A percentile compares a stretch with the other conserved stretches of the same genome.
These are phyloP conservation scores for Suillus ampliporus DNA, from an alignment of 768 basidiomycete genomes.

Conservation along the genomic window DNA sequence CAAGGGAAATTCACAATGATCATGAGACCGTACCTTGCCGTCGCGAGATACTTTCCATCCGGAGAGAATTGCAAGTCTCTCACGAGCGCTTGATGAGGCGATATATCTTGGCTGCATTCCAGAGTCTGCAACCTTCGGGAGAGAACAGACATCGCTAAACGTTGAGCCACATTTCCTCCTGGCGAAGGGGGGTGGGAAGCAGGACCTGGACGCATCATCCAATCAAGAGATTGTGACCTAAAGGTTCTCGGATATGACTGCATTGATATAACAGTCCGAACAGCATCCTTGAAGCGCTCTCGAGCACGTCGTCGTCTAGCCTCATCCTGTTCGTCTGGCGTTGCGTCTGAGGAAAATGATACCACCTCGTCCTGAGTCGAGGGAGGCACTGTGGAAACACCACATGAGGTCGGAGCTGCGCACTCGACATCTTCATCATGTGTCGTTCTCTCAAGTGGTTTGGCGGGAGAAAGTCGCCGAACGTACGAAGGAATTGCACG, in stretches of 20 bases:
- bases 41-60: constrained; percentile 56
- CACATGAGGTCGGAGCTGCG: background rate
- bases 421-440: background rate
- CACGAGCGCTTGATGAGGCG: constrained; percentile 58
- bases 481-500: background rate
- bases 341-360: constrained; percentile 34
- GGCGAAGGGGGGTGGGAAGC: background rate
- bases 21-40: constrained; percentile 46
- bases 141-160: background rate
- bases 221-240: background rate
- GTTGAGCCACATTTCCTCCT: background rate
- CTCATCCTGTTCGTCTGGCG: constrained; percentile 30
- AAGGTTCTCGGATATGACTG: constrained; percentile 19
- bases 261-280: constrained; percentile 53
- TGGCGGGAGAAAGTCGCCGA: constrained; percentile 8
- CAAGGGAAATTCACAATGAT: constrained; percentile 6
- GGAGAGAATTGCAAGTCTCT: constrained; percentile 62
- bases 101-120: constrained; percentile 46
- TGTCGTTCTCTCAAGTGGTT: background rate
- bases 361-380: constrained; percentile 17
- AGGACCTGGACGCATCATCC: background rate
- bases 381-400: background rate
- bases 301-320: constrained; percentile 35
- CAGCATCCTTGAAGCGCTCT: constrained; percentile 47
- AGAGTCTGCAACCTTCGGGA: constrained; percentile 44